Percentiles rank a stretch among this genome's conserved stretches.
phyloP scores from a whole-genome alignment of 1,139 yeast species.

The Debaryomycetaceae sp. region DNA sequence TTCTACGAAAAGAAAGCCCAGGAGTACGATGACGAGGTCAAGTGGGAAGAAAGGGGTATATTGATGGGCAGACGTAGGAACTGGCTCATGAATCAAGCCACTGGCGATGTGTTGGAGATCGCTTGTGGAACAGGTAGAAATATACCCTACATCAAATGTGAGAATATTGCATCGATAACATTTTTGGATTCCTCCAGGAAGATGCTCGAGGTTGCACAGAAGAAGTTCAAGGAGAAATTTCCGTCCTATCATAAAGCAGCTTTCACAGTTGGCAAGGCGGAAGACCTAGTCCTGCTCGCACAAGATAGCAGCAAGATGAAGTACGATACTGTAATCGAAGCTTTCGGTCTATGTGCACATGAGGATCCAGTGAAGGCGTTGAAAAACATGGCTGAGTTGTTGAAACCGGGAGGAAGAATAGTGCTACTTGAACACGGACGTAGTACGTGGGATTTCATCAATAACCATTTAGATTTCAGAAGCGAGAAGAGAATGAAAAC shows the following conservation, averaged over 20 bases:
- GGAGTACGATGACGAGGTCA: constrained; percentile 77
- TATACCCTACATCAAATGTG: constrained; percentile 65
- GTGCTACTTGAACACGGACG: constrained; percentile 90
- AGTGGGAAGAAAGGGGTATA: constrained; percentile 82
- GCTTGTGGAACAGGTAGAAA: constrained; percentile 97
- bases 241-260: constrained; percentile 72
- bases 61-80: constrained; percentile 80
- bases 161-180: constrained; percentile 65
- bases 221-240: constrained; percentile 64
- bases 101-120: constrained; percentile 89
- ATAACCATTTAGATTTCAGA: constrained; percentile 75
- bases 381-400: constrained; percentile 63
- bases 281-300: constrained; percentile 66
- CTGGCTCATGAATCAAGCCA: constrained; percentile 74
- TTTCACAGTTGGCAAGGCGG: constrained; percentile 90
- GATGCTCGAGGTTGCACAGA: constrained; percentile 81
- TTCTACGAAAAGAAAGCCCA: constrained; percentile 78
- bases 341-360: constrained; percentile 94
- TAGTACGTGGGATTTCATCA: constrained; percentile 73
- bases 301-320: constrained; percentile 38
- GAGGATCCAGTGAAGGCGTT: constrained; percentile 86
- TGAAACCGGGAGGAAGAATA: constrained; percentile 90
- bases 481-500: constrained; percentile 80
- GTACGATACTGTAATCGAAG: constrained; percentile 89
- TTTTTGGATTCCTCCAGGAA: constrained; percentile 78